Conservation (phyloP, 2,329 filamentous ascomycete species). For the Didymella pomorum region DNA sequence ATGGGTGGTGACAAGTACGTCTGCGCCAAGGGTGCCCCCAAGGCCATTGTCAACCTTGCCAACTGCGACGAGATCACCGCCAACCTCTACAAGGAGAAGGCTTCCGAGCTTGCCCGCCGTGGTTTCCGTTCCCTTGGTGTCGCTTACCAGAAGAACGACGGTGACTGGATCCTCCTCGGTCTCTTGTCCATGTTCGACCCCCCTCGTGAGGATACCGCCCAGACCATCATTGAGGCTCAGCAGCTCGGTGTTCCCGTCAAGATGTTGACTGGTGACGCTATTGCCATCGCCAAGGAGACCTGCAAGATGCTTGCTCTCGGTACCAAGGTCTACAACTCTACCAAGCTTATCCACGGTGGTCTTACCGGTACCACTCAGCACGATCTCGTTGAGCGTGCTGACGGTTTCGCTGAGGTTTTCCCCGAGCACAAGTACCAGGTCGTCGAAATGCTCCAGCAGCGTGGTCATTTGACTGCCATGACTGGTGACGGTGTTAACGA, state of each 20-base stretch:
- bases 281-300: slow-evolving; percentile 81
- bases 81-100: slow-evolving; percentile 74
- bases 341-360: slow-evolving; percentile 79
- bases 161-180: slow-evolving; percentile 76
- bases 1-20: slow-evolving; percentile 75
- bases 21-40: slow-evolving; percentile 80
- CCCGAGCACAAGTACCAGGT: slow-evolving; percentile 80
- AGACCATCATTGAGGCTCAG: slow-evolving; percentile 79
- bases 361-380: slow-evolving; percentile 76
- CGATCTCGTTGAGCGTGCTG: slow-evolving; percentile 77
- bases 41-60: slow-evolving; percentile 74
- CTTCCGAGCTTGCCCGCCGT: slow-evolving; percentile 77
- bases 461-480: slow-evolving; percentile 77
- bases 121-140: slow-evolving; percentile 84
- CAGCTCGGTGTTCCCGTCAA: slow-evolving; percentile 79
- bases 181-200: slow-evolving; percentile 84
- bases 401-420: slow-evolving; percentile 78
- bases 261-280: slow-evolving; percentile 83
- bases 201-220: slow-evolving; percentile 78
- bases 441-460: slow-evolving; percentile 77
- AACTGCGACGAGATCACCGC: slow-evolving; percentile 72
- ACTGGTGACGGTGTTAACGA: slow-evolving; percentile 80
- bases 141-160: slow-evolving; percentile 78
- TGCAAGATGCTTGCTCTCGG: slow-evolving; percentile 83
- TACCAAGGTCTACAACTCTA: slow-evolving; percentile 83